Conservation (phyloP, 805 yeast species). For the Kodamaea fukazawae region DNA sequence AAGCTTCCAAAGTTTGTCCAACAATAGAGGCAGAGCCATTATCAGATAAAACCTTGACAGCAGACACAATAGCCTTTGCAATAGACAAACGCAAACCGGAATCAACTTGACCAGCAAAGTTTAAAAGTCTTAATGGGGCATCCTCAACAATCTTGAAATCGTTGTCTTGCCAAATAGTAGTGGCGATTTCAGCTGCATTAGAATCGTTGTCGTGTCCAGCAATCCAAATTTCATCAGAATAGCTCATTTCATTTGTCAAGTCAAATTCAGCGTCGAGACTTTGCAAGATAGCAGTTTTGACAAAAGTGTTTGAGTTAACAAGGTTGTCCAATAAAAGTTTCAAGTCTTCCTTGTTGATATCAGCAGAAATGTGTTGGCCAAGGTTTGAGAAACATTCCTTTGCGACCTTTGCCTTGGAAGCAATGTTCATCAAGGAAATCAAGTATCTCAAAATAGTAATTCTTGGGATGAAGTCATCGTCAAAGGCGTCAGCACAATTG, state of each 20-base stretch:
- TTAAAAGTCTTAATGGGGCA: slow-evolving; percentile 47
- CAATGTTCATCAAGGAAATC: slow-evolving; percentile 63
- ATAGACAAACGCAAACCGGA: slow-evolving; percentile 70
- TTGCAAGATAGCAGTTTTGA: slow-evolving; percentile 77
- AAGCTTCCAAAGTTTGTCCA: slow-evolving; percentile 34
- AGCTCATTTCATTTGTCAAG: slow-evolving; percentile 45
- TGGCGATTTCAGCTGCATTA: slow-evolving; percentile 60
- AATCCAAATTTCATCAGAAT: slow-evolving; percentile 73
- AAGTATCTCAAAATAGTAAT: slow-evolving; percentile 58
- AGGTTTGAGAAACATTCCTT: slow-evolving; percentile 80
- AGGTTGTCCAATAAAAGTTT: slow-evolving; percentile 53
- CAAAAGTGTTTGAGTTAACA: slow-evolving; percentile 64
- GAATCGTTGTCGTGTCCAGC: slow-evolving; percentile 71
- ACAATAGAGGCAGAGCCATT: slow-evolving; percentile 17
- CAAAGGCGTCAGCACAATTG: slow-evolving; percentile 66
- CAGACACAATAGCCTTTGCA: slow-evolving; percentile 67
- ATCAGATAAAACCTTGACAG: slow-evolving; percentile 37
- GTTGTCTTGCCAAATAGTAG: slow-evolving; percentile 84
- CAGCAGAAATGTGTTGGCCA: slow-evolving; percentile 71
- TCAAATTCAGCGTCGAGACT: slow-evolving; percentile 82
- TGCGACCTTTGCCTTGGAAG: slow-evolving; percentile 75
- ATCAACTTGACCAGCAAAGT: slow-evolving; percentile 52
- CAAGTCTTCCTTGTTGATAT: slow-evolving; percentile 57
- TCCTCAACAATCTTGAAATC: slow-evolving; percentile 45
- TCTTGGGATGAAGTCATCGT: slow-evolving; percentile 68